A percentile compares a stretch with the other conserved stretches of the same genome.
Conservation (phyloP, 2,329 filamentous ascomycete species). For the Curvularia verruculosa region DNA sequence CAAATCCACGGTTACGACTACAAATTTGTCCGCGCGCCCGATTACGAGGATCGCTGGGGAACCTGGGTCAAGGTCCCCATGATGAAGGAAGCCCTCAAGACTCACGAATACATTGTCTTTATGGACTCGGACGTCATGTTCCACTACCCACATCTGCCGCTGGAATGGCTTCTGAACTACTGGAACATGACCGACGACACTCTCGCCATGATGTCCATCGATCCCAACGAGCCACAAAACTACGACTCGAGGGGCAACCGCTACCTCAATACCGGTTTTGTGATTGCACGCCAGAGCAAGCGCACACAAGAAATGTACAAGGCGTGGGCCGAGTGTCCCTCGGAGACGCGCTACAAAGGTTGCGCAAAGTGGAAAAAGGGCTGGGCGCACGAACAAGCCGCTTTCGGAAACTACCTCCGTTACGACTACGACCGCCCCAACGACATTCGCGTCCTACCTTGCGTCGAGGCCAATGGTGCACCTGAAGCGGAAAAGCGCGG, state of each 20-base stretch:
- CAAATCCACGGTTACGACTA: slow-evolving; percentile 59
- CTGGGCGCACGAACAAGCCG: slow-evolving; percentile 49
- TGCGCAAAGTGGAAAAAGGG: slow-evolving; percentile 46
- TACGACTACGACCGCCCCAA: slow-evolving; percentile 48
- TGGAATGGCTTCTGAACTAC: slow-evolving; percentile 60
- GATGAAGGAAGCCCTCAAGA: slow-evolving; percentile 51
- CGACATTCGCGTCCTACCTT: slow-evolving; percentile 47
- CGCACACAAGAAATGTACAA: slow-evolving; percentile 48
- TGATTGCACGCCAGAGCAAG: slow-evolving; percentile 51
- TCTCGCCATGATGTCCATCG: slow-evolving; percentile 55
- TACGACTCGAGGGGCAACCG: slow-evolving; percentile 51
- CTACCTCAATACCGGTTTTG: slow-evolving; percentile 54
- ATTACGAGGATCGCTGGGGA: slow-evolving; percentile 51
- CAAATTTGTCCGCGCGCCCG: slow-evolving; percentile 54
- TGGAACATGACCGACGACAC: slow-evolving; percentile 57
- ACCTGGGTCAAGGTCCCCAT: slow-evolving; percentile 60
- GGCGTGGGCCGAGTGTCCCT: slow-evolving; percentile 48
- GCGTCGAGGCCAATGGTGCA: slow-evolving; percentile 48
- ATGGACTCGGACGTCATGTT: slow-evolving; percentile 59
- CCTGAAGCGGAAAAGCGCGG: slow-evolving; percentile 43
- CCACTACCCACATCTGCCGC: slow-evolving; percentile 54
- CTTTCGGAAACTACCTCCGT: slow-evolving; percentile 49
- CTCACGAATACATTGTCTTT: slow-evolving; percentile 55
- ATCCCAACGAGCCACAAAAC: slow-evolving; percentile 52
- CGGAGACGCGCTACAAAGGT: slow-evolving; percentile 42